phyloP scores from a whole-genome alignment of 164 flowering plant species.

The Vitis rupestris region DNA sequence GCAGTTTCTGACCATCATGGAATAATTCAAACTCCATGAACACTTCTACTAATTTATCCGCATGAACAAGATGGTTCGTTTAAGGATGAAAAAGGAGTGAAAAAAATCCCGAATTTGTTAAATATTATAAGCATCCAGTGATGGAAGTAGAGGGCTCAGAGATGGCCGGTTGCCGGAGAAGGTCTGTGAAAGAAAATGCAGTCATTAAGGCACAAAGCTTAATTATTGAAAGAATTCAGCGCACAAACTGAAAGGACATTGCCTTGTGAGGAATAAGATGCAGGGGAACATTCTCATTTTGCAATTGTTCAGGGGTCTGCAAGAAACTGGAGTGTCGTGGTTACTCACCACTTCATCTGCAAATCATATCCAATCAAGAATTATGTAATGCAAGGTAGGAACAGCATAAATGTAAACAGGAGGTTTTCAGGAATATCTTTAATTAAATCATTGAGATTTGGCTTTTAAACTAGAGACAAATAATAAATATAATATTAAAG shows the following conservation, averaged over 20 bases:
- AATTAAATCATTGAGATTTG: no score
- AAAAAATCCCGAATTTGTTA: constrained; percentile 63
- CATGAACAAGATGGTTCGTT: no score
- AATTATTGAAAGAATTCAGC: background rate
- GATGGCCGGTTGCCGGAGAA: constrained; percentile 95
- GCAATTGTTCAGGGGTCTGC: constrained; percentile 78
- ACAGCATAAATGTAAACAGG: no score
- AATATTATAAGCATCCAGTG: constrained; percentile 75
- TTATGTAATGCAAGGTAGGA: no score
- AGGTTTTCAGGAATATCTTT: no score
- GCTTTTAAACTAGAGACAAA: no score
- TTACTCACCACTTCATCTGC: constrained; percentile 89
- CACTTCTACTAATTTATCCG: no score
- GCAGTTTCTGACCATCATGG: constrained; percentile 35
- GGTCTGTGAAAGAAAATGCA: constrained; percentile 42
- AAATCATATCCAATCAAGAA: constrained; percentile 11
- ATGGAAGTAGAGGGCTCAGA: constrained; percentile 84
- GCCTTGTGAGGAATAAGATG: constrained; percentile 94
- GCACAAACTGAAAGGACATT: constrained; percentile 14
- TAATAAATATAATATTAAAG: no score
- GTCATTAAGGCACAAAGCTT: constrained; percentile 8
- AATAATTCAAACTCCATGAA: background rate
- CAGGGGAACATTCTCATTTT: constrained; percentile 70
- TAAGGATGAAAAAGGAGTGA: no score
- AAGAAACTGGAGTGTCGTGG: constrained; percentile 46